Base-by-base conservation (phyloP, 139 green algal genomes). In the Tetradesmus obliquus region DNA sequence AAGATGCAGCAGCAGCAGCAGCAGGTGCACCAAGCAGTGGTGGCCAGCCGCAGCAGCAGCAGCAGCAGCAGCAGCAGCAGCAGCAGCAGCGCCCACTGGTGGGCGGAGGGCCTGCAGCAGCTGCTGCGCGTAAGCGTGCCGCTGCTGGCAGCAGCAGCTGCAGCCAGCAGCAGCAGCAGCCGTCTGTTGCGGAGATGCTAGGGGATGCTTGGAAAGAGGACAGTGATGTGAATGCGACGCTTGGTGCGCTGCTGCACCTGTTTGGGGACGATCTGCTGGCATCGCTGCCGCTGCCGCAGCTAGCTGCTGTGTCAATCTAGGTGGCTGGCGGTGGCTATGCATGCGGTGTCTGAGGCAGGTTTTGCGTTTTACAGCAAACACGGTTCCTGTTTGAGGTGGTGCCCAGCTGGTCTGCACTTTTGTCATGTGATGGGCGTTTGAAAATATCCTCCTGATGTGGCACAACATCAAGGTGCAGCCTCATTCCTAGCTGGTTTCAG, bases 151-250 rank as follows among this genome's bases (percentile, higher is more conserved):
- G 72, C 54, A 17, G 85, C 60, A 89, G 85, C n/a, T 13, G 54
- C 55, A 24, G 55, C 55, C 82, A 87, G 79, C 53, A 79, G n/a
- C 58, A 79, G 55, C 57, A 80, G 74, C 76, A 66, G 79, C 80
- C 3, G 57, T 72, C 71, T 72, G n/a, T 80, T 15, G 91, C 69
- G 5, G 72, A 91, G 60, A 80, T 94, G 3, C 87, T 96, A 55
- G 92, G 88, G 1, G 87, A 92, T 13, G 89, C 90, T 17, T 96
- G 94, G 94, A 91, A 89, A 69, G 94, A 95, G 20, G 93, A 94
- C 19, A 87, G 84, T 0, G 92, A 95, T 55, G 60, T 93, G 12
- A 91, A 90, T 55, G 91, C 91, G 9, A 87, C 92, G 55, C 32
- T 94, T 19, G 89, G 83, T 45, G 93, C 93, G 17, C 80, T 95